These are phyloP conservation scores for Geotrichum reessii DNA, from an alignment of 1,139 yeast genomes.

Conservation along the genomic window DNA sequence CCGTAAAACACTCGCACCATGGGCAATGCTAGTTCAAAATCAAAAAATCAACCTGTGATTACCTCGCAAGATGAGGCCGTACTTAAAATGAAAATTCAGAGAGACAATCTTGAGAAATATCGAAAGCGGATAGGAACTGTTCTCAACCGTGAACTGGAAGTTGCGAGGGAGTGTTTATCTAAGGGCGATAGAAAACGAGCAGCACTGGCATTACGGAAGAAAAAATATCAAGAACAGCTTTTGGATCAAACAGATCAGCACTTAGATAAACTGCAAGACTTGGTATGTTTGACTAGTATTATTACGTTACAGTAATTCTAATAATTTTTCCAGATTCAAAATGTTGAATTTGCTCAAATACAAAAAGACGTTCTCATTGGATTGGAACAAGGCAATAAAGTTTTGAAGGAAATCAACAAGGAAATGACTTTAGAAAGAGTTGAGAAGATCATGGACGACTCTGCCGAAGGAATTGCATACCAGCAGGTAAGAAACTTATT, in stretches of 20 bases:
- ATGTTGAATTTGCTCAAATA: slow-evolving; percentile 81
- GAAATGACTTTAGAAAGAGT: slow-evolving; percentile 75
- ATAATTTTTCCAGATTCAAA: slow-evolving; percentile 25
- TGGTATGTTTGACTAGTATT: slow-evolving; percentile 15
- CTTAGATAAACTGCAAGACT: slow-evolving; percentile 62
- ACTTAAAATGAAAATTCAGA: slow-evolving; percentile 75
- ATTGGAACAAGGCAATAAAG: slow-evolving; percentile 69
- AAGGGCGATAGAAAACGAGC: slow-evolving; percentile 56
- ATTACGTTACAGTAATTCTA: not conserved
- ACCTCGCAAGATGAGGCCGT: slow-evolving; percentile 83
- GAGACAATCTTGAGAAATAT: slow-evolving; percentile 76
- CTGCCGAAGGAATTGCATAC: slow-evolving; percentile 72
- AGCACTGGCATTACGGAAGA: slow-evolving; percentile 62
- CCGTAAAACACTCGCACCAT: not conserved
- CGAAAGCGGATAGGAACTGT: slow-evolving; percentile 56
- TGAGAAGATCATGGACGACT: slow-evolving; percentile 78
- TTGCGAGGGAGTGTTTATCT: slow-evolving; percentile 55
- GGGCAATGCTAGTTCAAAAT: slow-evolving; percentile 17
- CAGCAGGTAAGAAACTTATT: slow-evolving; percentile 43
- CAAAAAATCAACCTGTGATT: slow-evolving; percentile 33
- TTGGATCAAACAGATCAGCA: slow-evolving; percentile 69
- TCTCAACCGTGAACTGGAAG: slow-evolving; percentile 50
- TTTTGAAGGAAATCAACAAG: slow-evolving; percentile 63
- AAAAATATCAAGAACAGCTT: slow-evolving; percentile 73
- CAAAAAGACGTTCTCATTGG: slow-evolving; percentile 83